phyloP scores from a whole-genome alignment of 306 rosid species.

The Corylus americana region DNA sequence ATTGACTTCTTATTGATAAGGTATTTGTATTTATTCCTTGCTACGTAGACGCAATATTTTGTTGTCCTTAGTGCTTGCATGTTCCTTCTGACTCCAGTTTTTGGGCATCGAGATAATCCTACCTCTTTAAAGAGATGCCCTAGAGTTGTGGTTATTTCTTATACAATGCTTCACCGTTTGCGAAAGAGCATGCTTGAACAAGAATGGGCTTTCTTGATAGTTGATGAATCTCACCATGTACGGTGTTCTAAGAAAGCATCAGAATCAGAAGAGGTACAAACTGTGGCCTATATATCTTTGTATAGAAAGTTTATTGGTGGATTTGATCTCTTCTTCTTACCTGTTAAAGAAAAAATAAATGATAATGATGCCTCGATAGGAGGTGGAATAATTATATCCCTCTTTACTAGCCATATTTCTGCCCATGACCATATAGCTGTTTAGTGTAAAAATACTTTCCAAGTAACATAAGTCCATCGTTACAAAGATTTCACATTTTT shows the following conservation, averaged over 20 bases:
- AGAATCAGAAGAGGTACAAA: conserved; percentile 82
- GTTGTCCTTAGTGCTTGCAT: conserved; percentile 18
- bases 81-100: conserved; percentile 56
- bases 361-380: not conserved
- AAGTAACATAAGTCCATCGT: not conserved
- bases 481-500: not conserved
- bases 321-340: not conserved
- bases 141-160: conserved; percentile 85
- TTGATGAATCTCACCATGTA: conserved; percentile 94
- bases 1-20: not conserved
- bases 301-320: not conserved
- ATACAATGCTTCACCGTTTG: conserved; percentile 87
- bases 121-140: conserved; percentile 67
- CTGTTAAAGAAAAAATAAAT: not conserved
- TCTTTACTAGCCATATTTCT: not conserved
- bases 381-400: not conserved
- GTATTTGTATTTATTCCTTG: not conserved
- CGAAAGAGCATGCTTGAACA: conserved; percentile 75
- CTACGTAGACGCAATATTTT: not conserved
- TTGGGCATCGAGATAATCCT: conserved; percentile 89
- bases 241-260: conserved; percentile 74
- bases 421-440: not conserved
- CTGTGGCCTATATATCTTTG: conserved; percentile 21
- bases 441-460: not conserved
- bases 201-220: conserved; percentile 83